A percentile compares a stretch with the other conserved stretches of the same genome.
phyloP scores from a whole-genome alignment of 345 rosid species.

The Aurinia saxatilis region DNA sequence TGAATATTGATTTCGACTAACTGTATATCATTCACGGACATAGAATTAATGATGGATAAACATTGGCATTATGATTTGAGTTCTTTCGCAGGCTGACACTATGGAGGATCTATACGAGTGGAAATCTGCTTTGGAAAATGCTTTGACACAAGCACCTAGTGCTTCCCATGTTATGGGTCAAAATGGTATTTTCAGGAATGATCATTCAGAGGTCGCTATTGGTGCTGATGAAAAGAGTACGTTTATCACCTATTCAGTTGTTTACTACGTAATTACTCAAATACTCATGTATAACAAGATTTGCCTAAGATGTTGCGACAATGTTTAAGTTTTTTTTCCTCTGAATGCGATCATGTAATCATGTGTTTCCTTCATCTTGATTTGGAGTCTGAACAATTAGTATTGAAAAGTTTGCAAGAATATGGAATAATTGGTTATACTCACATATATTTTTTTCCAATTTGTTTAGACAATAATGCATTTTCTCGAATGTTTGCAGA shows the following conservation, averaged over 20 bases:
- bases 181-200: constrained; percentile 68
- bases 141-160: constrained; percentile 86
- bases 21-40: not conserved
- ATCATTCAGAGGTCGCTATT: constrained; percentile 47
- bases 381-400: not conserved
- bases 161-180: constrained; percentile 67
- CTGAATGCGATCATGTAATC: not conserved
- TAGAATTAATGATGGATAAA: too few relatives aligned
- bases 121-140: constrained; percentile 88
- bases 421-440: not conserved
- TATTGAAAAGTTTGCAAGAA: constrained; percentile 7
- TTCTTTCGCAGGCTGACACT: constrained; percentile 68
- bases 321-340: not conserved
- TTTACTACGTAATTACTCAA: not conserved
- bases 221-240: constrained; percentile 36
- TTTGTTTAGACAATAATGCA: constrained; percentile 12
- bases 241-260: constrained; percentile 1
- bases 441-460: not conserved
- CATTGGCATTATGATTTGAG: not conserved
- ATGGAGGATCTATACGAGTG: constrained; percentile 82
- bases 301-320: not conserved
- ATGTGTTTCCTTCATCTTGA: constrained; percentile 3
- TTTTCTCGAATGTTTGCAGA: constrained; percentile 31
- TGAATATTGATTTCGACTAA: not conserved
- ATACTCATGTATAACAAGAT: not conserved